Base-by-base conservation (phyloP, 176 grass and related monocot genomes). In the Zoysia japonica region DNA sequence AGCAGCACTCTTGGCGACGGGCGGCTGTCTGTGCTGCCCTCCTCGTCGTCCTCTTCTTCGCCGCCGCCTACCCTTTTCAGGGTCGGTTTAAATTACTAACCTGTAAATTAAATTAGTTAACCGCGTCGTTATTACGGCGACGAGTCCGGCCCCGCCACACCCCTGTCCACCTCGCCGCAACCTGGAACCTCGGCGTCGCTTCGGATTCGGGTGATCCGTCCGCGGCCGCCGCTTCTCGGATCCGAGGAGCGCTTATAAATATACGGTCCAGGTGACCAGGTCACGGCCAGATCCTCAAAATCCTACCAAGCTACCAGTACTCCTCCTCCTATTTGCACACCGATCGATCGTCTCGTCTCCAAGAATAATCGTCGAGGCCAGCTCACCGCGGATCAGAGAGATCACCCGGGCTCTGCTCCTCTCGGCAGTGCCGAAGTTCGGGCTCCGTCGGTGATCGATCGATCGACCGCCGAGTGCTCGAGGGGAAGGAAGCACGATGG, bases 1-100 rank as follows among this genome's bases (percentile, higher is more conserved):
- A 67, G 62, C 81, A 75, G 60, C 70, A 74, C 71, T 83, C 81
- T 83, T 74, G 70, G 80, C 69, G 20, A 54, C 11, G 62, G 46
- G 20, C n/a, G 54, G 56, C n/a, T 28, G 28, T 28, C 28, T 28
- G 28, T 28, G 28, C 28, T 28, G 28, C 28, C 28, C 28, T 28
- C 28, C 28, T 28, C 28, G 28, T 28, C 28, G 28, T 5, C 17
- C 15, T 52, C 14, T 6, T 55, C 53, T 20, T 60, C 61, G 5
- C 28, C 52, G 37, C 51, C 71, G 11, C 28, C 54, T 5, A 3
- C 43, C 20, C 47, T 36, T 39, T 49, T 77, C 43, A 0, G 55
- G 17, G 55, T 17, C 6, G 2, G 14, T 55, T 1, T 6, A 7
- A 17, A 59, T 20, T 19, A 59, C n/a, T 56, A 56, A 56, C 55